Evolutionary conservation across 441 rosid species (phyloP).

Genomic region (Erysimum cheiri): DNA sequence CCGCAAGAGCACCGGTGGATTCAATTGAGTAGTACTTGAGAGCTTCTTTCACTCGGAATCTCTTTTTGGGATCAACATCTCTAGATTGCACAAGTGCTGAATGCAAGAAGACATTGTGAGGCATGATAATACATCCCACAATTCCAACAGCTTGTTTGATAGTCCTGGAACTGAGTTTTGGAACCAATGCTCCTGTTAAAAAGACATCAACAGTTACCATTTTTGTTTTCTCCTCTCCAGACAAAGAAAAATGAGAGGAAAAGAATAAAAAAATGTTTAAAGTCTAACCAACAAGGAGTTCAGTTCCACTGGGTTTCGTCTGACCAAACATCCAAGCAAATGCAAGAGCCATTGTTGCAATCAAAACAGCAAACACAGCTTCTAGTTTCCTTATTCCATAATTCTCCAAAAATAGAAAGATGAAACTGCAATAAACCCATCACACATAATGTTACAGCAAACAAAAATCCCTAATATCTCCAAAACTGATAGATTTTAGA

Average conservation of each 20-base stretch:
- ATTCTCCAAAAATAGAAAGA: conserved; percentile 88
- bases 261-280: background rate
- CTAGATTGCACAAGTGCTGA: conserved; percentile 94
- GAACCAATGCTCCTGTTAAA: conserved; percentile 68
- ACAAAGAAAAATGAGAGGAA: background rate
- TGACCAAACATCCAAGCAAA: conserved; percentile 98
- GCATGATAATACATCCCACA: conserved; percentile 94
- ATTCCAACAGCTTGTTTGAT: conserved; percentile 88
- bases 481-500: background rate
- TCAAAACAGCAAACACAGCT: conserved; percentile 82
- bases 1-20: conserved; percentile 64
- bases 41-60: conserved; percentile 79
- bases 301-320: conserved; percentile 69
- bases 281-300: conserved; percentile 70
- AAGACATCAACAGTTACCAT: conserved; percentile 3
- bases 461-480: conserved; percentile 1
- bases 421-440: conserved; percentile 58
- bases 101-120: conserved; percentile 94
- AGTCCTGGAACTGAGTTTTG: conserved; percentile 85
- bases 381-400: conserved; percentile 94
- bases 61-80: conserved; percentile 68
- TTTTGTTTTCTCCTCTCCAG: conserved; percentile 1
- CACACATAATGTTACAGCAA: conserved; percentile 3
- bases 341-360: conserved; percentile 81
- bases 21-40: conserved; percentile 83